These are phyloP conservation scores for Saussurea involucrata DNA, from an alignment of 129 eudicot species.

Conservation along the genomic window DNA sequence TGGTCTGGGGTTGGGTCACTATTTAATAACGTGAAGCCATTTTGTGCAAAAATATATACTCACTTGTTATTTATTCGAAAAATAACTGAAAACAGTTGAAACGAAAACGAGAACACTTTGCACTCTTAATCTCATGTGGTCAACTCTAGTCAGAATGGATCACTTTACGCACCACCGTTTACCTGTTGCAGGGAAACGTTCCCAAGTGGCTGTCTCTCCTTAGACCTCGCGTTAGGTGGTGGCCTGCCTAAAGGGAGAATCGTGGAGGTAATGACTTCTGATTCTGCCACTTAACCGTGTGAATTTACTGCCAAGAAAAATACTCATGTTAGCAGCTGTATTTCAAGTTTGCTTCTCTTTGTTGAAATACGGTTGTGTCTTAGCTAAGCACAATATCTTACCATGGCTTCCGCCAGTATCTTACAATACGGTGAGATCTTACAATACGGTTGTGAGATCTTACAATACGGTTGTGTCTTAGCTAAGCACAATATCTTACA, in stretches of 20 bases:
- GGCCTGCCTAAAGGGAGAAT: slow-evolving; percentile 98
- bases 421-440: too few relatives aligned
- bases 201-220: slow-evolving; percentile 97
- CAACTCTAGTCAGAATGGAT: slow-evolving; percentile 1
- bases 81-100: not conserved
- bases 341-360: not conserved
- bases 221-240: slow-evolving; percentile 97
- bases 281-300: not conserved
- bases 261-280: slow-evolving; percentile 61
- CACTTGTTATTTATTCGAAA: not conserved
- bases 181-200: slow-evolving; percentile 80
- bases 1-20: not conserved
- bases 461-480: too few relatives aligned
- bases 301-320: not conserved
- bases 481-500: too few relatives aligned
- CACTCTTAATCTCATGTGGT: not conserved
- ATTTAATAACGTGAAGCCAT: not conserved
- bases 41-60: not conserved
- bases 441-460: too few relatives aligned
- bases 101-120: not conserved
- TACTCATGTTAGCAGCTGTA: not conserved
- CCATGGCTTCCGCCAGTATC: too few relatives aligned
- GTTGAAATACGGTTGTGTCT: too few relatives aligned
- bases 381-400: too few relatives aligned
- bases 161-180: not conserved